Base-by-base conservation (phyloP, 2,329 filamentous ascomycete species). In the Bipolaris sorokiniana region DNA sequence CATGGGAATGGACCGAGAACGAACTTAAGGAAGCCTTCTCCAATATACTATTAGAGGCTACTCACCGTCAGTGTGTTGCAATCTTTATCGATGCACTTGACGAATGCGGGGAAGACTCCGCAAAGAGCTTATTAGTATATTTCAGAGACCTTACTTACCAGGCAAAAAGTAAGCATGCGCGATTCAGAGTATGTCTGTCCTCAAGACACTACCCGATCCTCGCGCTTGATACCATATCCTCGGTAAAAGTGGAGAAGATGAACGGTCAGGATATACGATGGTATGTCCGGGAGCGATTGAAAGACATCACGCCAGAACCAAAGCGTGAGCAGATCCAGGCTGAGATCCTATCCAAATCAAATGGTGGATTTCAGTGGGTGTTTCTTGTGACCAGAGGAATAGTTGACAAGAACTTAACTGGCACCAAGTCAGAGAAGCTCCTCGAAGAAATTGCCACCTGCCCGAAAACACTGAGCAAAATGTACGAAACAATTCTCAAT, bases 151-250 rank as follows among this genome's bases (percentile, higher is more conserved):
- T 61, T 9, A 38, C 23, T 3, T 5, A 26, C 3, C n/a, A 58
- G 0, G 70, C 73, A 1, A 46, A 63, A 0, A 28, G 62, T 2
- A 48, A 33, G 0, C 33, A 51, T 0, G 26, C 62, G 0, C 6
- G 26, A 0, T 56, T 83, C 0, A 68, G 54, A 0, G 62, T 81
- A 0, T 83, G 79, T 50, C 76, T 84, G 1, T 81, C 82, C 0
- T 83, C 81, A 42, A 73, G 82, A 0, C 79, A 81, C 31, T 83
- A 82, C 18, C 81, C 81, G 0, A 59, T 77, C 9, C 77, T 83
- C 23, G 68, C 34, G 2, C 64, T 71, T 45, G 45, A 63, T 1
- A 26, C 77, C 0, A 56, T 65, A 1, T 56, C 80, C 0, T 76
- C 79, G 31, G 55, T 65, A 4, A 61, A 13, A 15, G 42, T 55